Conservation (phyloP, 176 grass and related monocot species). For the Poa pratensis region DNA sequence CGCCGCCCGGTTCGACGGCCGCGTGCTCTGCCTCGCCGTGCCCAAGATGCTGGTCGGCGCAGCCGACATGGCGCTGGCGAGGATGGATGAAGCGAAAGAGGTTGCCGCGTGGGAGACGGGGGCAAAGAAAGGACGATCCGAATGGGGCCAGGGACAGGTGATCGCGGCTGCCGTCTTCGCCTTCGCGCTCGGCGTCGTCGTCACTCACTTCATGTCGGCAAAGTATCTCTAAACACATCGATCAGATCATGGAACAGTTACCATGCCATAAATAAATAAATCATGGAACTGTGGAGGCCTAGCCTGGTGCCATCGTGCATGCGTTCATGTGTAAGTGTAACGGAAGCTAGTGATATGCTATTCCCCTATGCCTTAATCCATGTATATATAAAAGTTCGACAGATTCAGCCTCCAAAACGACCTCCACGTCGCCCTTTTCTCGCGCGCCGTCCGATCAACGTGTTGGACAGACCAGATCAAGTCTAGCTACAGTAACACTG, state of each 20-base stretch:
- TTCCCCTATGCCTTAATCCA: no score
- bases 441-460: no score
- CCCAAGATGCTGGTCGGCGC: conserved; percentile 34
- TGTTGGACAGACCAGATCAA: no score
- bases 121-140: not conserved
- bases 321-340: not conserved
- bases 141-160: conserved; percentile 21
- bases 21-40: conserved; percentile 44
- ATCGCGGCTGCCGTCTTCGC: conserved; percentile 49
- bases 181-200: conserved; percentile 59
- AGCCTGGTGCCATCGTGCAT: not conserved
- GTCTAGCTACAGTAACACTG: no score
- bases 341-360: not conserved
- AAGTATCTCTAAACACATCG: not conserved
- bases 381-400: no score
- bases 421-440: no score
- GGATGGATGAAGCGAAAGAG: conserved; percentile 2
- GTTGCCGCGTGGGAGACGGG: not conserved
- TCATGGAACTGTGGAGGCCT: not conserved
- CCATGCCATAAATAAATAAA: no score
- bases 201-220: not conserved
- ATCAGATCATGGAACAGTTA: not conserved
- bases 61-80: not conserved
- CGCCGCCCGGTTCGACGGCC: conserved; percentile 53
- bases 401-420: no score